phyloP scores from a whole-genome alignment of 2,329 filamentous ascomycete genomes.

The Graphiopsis chlorocephala region DNA sequence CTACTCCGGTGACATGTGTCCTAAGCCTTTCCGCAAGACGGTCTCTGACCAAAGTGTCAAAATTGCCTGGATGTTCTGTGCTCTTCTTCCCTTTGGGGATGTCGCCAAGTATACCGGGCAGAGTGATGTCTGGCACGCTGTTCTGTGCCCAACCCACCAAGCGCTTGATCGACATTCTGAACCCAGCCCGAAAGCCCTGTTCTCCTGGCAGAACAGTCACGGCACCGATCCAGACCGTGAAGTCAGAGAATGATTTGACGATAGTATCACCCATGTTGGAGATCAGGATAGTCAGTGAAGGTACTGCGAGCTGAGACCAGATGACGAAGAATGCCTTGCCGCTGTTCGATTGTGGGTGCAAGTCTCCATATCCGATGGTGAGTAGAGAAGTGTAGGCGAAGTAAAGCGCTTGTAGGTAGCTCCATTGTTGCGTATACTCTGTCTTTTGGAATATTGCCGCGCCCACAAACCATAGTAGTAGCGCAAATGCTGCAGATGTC shows the following conservation, averaged over 20 bases:
- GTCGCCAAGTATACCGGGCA: slow-evolving; percentile 9
- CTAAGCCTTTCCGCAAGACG: slow-evolving; percentile 27
- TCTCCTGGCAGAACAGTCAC: slow-evolving; percentile 55
- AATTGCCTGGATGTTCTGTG: neutral
- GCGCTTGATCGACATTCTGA: slow-evolving; percentile 23
- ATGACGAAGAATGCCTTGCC: slow-evolving; percentile 57
- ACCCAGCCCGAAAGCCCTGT: slow-evolving; percentile 37
- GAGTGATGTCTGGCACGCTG: neutral
- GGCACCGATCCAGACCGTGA: slow-evolving; percentile 56
- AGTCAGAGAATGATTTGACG: slow-evolving; percentile 53
- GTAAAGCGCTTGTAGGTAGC: slow-evolving; percentile 53
- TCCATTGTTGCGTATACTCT: slow-evolving; percentile 41
- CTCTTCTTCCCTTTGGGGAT: neutral
- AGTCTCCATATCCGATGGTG: slow-evolving; percentile 57
- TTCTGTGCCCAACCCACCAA: neutral
- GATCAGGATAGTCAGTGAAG: slow-evolving; percentile 54
- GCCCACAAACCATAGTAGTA: slow-evolving; percentile 49
- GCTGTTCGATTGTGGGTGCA: slow-evolving; percentile 46
- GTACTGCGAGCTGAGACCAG: slow-evolving; percentile 55
- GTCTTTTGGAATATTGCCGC: slow-evolving; percentile 46
- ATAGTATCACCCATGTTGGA: slow-evolving; percentile 55
- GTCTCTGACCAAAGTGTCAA: slow-evolving; percentile 18
- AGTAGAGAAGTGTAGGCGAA: slow-evolving; percentile 53
- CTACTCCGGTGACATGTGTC: neutral
- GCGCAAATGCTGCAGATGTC: slow-evolving; percentile 39